Evolutionary conservation across 805 yeast species (phyloP).

Genomic region (Saturnispora zaruensis): DNA sequence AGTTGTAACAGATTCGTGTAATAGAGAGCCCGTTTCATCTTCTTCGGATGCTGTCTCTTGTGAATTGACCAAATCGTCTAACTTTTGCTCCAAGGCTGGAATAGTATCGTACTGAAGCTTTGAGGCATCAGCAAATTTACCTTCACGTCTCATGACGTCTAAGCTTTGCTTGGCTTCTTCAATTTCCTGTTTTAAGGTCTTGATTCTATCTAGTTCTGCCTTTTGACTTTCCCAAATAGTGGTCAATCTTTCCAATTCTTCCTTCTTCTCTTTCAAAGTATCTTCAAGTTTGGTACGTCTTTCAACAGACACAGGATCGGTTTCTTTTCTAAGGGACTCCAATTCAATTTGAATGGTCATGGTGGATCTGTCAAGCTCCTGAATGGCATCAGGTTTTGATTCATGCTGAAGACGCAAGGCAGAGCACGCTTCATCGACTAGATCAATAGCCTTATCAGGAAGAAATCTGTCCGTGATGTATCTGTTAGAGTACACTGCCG

Average conservation of each 20-base stretch:
- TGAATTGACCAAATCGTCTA: conserved; percentile 36
- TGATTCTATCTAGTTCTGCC: conserved; percentile 64
- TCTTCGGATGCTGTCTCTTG: conserved; percentile 30
- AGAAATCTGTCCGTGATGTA: conserved; percentile 85
- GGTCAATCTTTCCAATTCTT: conserved; percentile 63
- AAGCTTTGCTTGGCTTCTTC: conserved; percentile 80
- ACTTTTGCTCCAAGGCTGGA: conserved; percentile 63
- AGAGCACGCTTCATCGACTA: conserved; percentile 96
- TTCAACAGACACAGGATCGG: conserved; percentile 74
- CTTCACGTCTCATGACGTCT: conserved; percentile 74
- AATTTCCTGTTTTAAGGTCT: conserved; percentile 69
- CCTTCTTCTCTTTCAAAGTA: conserved; percentile 52
- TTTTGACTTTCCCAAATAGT: conserved; percentile 83
- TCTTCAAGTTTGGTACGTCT: conserved; percentile 66
- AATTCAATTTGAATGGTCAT: conserved; percentile 94
- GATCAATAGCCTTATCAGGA: conserved; percentile 95
- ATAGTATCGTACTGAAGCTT: conserved; percentile 80
- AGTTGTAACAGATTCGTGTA: conserved; percentile 89
- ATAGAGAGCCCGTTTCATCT: conserved; percentile 28
- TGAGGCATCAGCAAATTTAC: conserved; percentile 83
- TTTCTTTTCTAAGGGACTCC: conserved; percentile 88
- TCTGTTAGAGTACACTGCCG: conserved; percentile 82
- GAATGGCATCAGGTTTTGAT: conserved; percentile 92
- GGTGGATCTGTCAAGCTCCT: conserved; percentile 75
- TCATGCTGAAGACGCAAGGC: conserved; percentile 91